These are phyloP conservation scores for Solanum virginianum DNA, from an alignment of 257 asterid species.

Conservation along the genomic window DNA sequence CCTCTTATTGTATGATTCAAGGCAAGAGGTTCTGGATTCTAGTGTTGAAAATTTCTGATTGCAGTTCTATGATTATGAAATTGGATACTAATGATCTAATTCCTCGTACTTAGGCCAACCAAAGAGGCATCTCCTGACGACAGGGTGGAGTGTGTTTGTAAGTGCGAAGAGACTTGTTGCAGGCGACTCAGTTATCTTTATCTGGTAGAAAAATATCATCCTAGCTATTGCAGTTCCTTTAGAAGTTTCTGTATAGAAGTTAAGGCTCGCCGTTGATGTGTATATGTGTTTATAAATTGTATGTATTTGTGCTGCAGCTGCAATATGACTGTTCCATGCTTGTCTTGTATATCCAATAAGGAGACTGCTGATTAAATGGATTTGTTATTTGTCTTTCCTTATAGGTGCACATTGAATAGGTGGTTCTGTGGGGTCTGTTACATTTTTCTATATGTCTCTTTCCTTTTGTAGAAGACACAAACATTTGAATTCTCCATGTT, in stretches of 20 bases:
- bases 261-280: background rate
- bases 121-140: conserved; percentile 93
- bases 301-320: background rate
- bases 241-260: background rate
- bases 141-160: conserved; percentile 97
- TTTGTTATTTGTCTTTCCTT: background rate
- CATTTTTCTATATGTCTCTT: background rate
- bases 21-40: background rate
- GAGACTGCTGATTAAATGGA: background rate
- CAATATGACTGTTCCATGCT: background rate
- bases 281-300: background rate
- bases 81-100: background rate
- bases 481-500: background rate
- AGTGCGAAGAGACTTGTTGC: conserved; percentile 94
- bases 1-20: background rate
- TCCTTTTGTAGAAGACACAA: background rate
- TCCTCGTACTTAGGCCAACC: conserved; percentile 70
- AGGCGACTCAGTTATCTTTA: conserved; percentile 92
- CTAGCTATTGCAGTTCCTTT: background rate
- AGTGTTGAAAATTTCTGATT: background rate
- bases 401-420: background rate
- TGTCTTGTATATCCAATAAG: background rate
- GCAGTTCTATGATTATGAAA: background rate
- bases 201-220: conserved; percentile 48
- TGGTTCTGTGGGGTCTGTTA: background rate